Percentiles rank a stretch among this genome's conserved stretches.
Conservation (phyloP, 495 filamentous ascomycete species). For the Astrocystis sublimbata region DNA sequence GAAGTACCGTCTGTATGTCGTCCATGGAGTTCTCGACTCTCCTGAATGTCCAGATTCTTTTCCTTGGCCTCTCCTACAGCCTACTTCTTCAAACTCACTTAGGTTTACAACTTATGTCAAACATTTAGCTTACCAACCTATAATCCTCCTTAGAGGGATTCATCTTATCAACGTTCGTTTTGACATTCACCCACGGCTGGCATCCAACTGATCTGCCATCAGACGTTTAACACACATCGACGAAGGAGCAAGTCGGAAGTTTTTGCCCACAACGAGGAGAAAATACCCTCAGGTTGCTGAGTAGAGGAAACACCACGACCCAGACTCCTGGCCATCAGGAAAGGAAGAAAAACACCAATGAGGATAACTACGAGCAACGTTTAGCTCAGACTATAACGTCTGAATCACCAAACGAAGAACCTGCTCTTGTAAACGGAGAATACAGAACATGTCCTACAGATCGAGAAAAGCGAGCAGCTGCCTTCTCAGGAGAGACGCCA, state of each 20-base stretch:
- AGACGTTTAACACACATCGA: neutral
- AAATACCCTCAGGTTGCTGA: neutral
- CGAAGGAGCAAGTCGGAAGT: neutral
- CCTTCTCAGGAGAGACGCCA: constrained; percentile 3
- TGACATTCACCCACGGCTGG: neutral
- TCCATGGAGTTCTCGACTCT: neutral
- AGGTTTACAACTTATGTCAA: too few relatives aligned
- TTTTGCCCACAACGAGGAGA: neutral
- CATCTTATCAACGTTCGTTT: too few relatives aligned
- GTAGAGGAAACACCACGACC: neutral
- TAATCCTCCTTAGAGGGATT: neutral
- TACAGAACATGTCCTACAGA: neutral
- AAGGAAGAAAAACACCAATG: neutral
- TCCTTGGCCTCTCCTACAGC: neutral
- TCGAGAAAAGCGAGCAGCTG: neutral
- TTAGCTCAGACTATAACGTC: neutral
- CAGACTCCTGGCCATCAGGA: neutral
- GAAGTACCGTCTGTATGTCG: neutral
- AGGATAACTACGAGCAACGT: neutral
- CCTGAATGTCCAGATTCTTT: neutral
- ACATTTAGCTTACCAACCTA: neutral
- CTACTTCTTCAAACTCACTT: too few relatives aligned
- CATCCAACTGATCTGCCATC: too few relatives aligned
- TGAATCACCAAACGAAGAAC: neutral
- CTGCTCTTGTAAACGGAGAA: neutral